phyloP scores from a whole-genome alignment of 1,139 yeast genomes.

The Protomyces lactucae-debilis region DNA sequence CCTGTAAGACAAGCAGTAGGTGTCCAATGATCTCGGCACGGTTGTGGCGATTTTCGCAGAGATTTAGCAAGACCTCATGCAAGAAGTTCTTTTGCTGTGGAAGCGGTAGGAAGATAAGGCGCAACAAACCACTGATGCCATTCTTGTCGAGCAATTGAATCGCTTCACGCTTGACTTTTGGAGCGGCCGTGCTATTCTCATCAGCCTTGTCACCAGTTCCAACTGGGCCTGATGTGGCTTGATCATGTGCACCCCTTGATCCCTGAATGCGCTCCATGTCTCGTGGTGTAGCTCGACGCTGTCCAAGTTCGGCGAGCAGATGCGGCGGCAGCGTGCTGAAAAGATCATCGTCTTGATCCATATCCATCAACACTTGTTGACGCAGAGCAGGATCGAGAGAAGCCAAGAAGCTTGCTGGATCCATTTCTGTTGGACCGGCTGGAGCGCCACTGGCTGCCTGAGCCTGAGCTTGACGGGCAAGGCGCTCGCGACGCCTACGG shows the following conservation, averaged over 20 bases:
- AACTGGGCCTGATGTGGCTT: not conserved
- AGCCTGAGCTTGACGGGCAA: slow-evolving; percentile 28
- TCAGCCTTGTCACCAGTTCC: not conserved
- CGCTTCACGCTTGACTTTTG: slow-evolving; percentile 7
- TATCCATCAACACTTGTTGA: slow-evolving; percentile 37
- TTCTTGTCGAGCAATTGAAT: slow-evolving; percentile 60
- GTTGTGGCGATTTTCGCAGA: slow-evolving; percentile 74
- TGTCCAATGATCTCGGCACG: slow-evolving; percentile 71
- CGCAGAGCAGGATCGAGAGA: slow-evolving; percentile 40
- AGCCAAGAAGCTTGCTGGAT: slow-evolving; percentile 39
- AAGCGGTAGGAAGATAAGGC: slow-evolving; percentile 71
- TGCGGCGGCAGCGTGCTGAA: slow-evolving; percentile 38
- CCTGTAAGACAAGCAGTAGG: slow-evolving; percentile 64
- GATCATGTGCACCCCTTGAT: slow-evolving; percentile 4
- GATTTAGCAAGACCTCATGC: slow-evolving; percentile 59
- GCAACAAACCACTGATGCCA: slow-evolving; percentile 69
- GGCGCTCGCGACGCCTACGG: slow-evolving; percentile 36
- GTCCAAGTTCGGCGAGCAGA: slow-evolving; percentile 39
- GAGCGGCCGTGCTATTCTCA: not conserved
- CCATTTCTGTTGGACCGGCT: slow-evolving; percentile 32
- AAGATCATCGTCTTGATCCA: slow-evolving; percentile 40
- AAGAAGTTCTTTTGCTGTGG: slow-evolving; percentile 60
- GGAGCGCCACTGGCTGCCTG: slow-evolving; percentile 12
- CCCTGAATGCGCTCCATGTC: slow-evolving; percentile 32
- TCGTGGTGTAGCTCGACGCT: slow-evolving; percentile 28